A percentile compares a stretch with the other conserved stretches of the same genome.
These are phyloP conservation scores for Mortierella sp. DNA, from an alignment of 371 early-diverging fungal genomes.

Conservation along the genomic window DNA sequence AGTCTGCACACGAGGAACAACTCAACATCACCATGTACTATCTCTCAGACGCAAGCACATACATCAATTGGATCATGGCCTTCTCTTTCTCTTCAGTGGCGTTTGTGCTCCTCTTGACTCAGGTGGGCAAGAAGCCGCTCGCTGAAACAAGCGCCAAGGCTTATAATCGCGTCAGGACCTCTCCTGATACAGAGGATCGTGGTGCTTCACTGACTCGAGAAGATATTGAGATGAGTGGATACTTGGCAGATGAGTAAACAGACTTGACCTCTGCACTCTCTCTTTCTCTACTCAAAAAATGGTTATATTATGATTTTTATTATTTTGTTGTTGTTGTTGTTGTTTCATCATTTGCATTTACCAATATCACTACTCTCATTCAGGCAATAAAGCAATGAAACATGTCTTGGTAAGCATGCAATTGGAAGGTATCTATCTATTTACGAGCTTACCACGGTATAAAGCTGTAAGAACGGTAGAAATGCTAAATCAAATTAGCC, in stretches of 20 bases:
- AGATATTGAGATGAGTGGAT: slow-evolving; percentile 57
- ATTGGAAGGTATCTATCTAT: too few species aligned
- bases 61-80: slow-evolving; percentile 53
- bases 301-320: background rate
- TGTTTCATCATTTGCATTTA: too few species aligned
- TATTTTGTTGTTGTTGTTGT: too few species aligned
- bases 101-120: slow-evolving; percentile 30
- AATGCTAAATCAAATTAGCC: too few species aligned
- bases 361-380: too few species aligned
- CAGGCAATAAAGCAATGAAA: slow-evolving; percentile 4
- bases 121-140: slow-evolving; percentile 39
- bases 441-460: too few species aligned
- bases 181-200: slow-evolving; percentile 29
- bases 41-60: slow-evolving; percentile 47
- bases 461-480: too few species aligned
- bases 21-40: slow-evolving; percentile 52
- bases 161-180: slow-evolving; percentile 42
- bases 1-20: slow-evolving; percentile 52
- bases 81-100: slow-evolving; percentile 29
- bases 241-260: slow-evolving; percentile 30
- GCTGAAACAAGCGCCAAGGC: slow-evolving; percentile 10
- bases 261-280: too few species aligned
- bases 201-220: slow-evolving; percentile 16
- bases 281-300: too few species aligned
- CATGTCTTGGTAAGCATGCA: too few species aligned